These are phyloP conservation scores for Aspergillus nanangensis DNA, from an alignment of 495 filamentous ascomycete species.

Conservation along the genomic window DNA sequence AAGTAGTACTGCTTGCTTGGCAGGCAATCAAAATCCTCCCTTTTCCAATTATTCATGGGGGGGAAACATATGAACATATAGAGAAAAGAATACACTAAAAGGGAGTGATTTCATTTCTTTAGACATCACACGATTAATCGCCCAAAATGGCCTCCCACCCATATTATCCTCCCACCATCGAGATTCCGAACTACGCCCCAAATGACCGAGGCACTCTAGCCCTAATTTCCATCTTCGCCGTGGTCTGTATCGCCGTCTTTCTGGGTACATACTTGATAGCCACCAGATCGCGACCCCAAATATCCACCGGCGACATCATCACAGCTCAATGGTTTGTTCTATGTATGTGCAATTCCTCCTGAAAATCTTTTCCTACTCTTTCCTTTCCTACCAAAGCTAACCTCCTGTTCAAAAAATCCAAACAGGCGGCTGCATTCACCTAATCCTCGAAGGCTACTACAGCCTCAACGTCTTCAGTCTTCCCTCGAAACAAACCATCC, in stretches of 20 bases:
- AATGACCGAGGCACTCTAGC: conserved; percentile 43
- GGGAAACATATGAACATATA: too few species aligned
- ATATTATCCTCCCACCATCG: conserved; percentile 56
- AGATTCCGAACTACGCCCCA: conserved; percentile 50
- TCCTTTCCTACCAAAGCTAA: background rate
- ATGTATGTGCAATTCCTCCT: conserved; percentile 18
- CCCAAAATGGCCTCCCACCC: conserved; percentile 38
- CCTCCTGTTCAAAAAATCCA: background rate
- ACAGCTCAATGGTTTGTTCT: conserved; percentile 55
- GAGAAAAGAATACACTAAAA: too few species aligned
- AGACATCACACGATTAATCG: too few species aligned
- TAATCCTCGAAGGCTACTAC: conserved; percentile 75
- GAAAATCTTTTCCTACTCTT: background rate
- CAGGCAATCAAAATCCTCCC: too few species aligned
- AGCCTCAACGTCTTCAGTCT: conserved; percentile 50
- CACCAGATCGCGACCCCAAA: conserved; percentile 27
- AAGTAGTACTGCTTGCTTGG: too few species aligned
- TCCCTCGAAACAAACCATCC: conserved; percentile 42
- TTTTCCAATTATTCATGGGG: too few species aligned
- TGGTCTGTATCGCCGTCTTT: conserved; percentile 41
- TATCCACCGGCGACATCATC: conserved; percentile 38
- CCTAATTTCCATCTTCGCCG: conserved; percentile 44
- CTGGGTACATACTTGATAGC: conserved; percentile 34
- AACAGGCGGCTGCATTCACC: conserved; percentile 58
- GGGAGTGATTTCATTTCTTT: too few species aligned